Evolutionary conservation across 805 yeast species (phyloP), one percentile per base, ranked within the genome.

Genomic region (Kluyveromyces wickerhamii): DNA sequence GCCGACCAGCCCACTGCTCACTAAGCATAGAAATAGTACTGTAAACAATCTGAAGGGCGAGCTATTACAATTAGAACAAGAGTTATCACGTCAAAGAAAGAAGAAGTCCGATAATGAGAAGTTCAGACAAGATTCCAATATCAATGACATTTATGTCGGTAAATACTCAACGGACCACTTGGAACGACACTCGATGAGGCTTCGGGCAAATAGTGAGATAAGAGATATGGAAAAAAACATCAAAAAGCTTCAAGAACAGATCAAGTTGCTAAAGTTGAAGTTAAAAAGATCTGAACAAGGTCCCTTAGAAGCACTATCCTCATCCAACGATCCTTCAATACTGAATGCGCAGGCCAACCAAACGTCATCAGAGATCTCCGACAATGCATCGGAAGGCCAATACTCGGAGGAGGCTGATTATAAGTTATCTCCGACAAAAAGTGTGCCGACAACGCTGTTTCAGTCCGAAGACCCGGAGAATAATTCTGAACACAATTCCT

Each of bases 91-190:
- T 11, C 40, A 39, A 5, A 45, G 47, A 15, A 54, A 38, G 28
- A 47, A 44, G 24, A 51, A 49, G 29, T 51, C 45, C 21, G 49
- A 51, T 30, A 38, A 47, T 11, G 54, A 54, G 30, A 47, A 43
- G 28, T 30, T 50, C 8, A 41, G 50, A 27, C 45, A 52, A 30
- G 7, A 18, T 4, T 44, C 60, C 5, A 43, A 57, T 6, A 47
- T 45, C 1, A 44, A 53, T 6, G 59, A 54, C 32, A 57, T 58
- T 4, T 55, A 48, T 37, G 46, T 52, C 14, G 62, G 60, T 14
- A 45, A 51, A 3, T 59, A 59, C 27, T 56, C 62, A 2, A 54
- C 60, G 2, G 58, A 54, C n/a, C 63, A 58, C 45, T 35, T 58
- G 20, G 57, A 56, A 21, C 49, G 52, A 26, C 61, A 59, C 41